Base-by-base conservation (phyloP, 192 early-diverging fungal genomes). In the Paraglomus occultum region DNA sequence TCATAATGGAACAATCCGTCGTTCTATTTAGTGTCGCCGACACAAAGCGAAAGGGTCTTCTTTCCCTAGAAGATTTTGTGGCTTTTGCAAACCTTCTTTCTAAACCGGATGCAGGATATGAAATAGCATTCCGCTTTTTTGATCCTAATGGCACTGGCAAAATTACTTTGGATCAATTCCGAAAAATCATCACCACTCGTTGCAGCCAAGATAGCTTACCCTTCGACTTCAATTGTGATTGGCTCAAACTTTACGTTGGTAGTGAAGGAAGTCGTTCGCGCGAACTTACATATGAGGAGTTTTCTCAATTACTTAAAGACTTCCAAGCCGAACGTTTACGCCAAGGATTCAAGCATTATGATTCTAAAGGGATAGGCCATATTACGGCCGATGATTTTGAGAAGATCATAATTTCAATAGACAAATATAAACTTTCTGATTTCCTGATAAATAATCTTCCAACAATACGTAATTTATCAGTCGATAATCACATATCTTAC, bases 31-130 rank as follows among this genome's bases (percentile, higher is more conserved):
- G 71, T 38, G 71, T 89, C n/a, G 86, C 86, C 6, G 86, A 89
- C 65, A 76, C 75, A 31, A 68, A 67, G 51, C 71, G 76, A 18
- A 76, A 69, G 40, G 87, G 86, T 18, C 47, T 76, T 14, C 38
- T 89, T 43, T 80, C 84, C 5, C 71, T 83, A 46, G 78, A 85
- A 11, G 88, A 89, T 54, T 91, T 88, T 74, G 74, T 85, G 9
- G 75, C 82, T 64, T 90, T 91, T 59, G 79, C 87, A 61, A 77
- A 81, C 67, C 52, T 89, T 14, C 71, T 91, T 22, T 70, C 80
- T 20, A 81, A 83, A 47, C 87, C 89, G 23, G 87, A 90, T 75
- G 88, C 88, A 8, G 89, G 89, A 59, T 91, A 87, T 62, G 86
- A 91, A 73, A 81, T 91, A 51, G 86, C 88, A 12, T 89, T 88